These are phyloP conservation scores for Marasmius oreades DNA, from an alignment of 1,284 basidiomycete species.

Conservation along the genomic window DNA sequence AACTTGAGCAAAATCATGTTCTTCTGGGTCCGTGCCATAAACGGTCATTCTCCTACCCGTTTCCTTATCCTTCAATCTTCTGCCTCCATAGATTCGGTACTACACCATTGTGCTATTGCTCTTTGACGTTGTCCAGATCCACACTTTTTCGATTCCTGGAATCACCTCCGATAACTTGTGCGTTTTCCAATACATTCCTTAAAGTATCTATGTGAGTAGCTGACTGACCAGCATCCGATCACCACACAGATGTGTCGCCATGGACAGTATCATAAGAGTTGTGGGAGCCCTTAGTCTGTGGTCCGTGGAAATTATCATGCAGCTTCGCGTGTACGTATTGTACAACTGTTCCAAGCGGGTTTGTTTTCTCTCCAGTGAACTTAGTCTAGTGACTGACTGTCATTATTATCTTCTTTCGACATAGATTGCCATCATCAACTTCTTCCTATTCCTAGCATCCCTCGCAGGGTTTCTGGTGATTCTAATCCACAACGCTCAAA, in stretches of 20 bases:
- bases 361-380: background rate
- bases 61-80: background rate
- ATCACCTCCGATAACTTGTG: slow-evolving; percentile 28
- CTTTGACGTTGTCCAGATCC: slow-evolving; percentile 39
- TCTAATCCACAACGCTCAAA: slow-evolving; percentile 30
- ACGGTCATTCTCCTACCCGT: background rate
- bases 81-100: slow-evolving; percentile 33
- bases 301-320: no score
- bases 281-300: no score
- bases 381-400: no score
- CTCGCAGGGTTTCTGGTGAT: slow-evolving; percentile 36
- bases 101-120: slow-evolving; percentile 37
- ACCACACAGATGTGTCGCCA: slow-evolving; percentile 30
- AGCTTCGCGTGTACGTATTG: no score
- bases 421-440: slow-evolving; percentile 35
- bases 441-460: slow-evolving; percentile 31
- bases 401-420: no score
- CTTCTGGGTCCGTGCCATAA: slow-evolving; percentile 28
- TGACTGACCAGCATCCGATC: background rate
- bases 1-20: slow-evolving; percentile 34
- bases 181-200: slow-evolving; percentile 10
- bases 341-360: slow-evolving; percentile 35
- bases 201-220: background rate
- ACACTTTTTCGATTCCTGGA: slow-evolving; percentile 31
- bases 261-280: slow-evolving; percentile 34